Percentiles rank a stretch among this genome's conserved stretches.
phyloP scores from a whole-genome alignment of 2,329 filamentous ascomycete genomes.

The Trichoderma sp. region DNA sequence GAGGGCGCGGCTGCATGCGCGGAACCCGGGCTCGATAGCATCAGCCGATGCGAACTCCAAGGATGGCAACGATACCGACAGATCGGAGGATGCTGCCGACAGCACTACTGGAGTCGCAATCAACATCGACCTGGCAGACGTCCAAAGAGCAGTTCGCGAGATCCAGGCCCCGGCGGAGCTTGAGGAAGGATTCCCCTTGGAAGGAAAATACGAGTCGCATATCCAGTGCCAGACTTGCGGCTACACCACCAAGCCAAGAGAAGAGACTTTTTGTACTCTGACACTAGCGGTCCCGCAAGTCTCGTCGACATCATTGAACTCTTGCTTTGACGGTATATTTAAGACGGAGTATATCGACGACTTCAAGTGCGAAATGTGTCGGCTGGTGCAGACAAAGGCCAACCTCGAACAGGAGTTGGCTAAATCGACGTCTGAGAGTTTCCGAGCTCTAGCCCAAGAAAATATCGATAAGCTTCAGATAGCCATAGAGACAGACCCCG shows the following conservation, averaged over 20 bases:
- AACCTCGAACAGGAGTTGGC: constrained; percentile 62
- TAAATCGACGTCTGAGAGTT: constrained; percentile 54
- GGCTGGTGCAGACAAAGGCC: constrained; percentile 76
- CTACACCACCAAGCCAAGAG: constrained; percentile 82
- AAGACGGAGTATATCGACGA: constrained; percentile 97
- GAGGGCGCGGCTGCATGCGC: constrained; percentile 66
- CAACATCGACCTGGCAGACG: constrained; percentile 10
- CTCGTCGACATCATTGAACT: constrained; percentile 75
- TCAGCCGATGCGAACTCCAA: not conserved
- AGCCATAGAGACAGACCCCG: constrained; percentile 79
- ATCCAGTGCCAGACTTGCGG: constrained; percentile 89
- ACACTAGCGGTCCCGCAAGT: constrained; percentile 89
- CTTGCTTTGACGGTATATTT: constrained; percentile 90
- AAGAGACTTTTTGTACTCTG: constrained; percentile 86
- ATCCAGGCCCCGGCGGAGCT: constrained; percentile 42
- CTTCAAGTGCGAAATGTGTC: constrained; percentile 92
- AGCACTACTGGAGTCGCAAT: constrained; percentile 17
- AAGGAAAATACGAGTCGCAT: constrained; percentile 90
- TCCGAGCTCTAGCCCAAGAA: constrained; percentile 52
- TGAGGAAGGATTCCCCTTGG: constrained; percentile 83
- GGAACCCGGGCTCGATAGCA: constrained; percentile 34
- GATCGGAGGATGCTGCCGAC: constrained; percentile 1
- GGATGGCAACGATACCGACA: constrained; percentile 10
- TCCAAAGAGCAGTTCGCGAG: constrained; percentile 28
- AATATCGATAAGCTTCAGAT: constrained; percentile 66